Evolutionary conservation across 352 stramenopile species (phyloP), one percentile per base, ranked within the genome.

Genomic region (Sclerospora graminicola): DNA sequence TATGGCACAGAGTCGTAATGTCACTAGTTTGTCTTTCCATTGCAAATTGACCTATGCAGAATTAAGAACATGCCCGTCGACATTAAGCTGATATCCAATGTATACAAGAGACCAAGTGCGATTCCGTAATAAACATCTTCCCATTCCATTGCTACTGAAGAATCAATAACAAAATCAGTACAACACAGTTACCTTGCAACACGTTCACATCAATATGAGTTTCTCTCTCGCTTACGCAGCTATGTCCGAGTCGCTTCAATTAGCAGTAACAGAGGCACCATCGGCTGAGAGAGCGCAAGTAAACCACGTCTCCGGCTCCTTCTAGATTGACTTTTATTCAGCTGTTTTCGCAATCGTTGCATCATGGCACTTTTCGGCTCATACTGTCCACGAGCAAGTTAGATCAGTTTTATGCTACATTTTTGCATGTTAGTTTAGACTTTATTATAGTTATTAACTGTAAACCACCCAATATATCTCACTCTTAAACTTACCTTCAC

Each of bases 31-130:
- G 53, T 82, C 74, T 36, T 75, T 63, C 63, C 60, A 82, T 20
- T 67, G 50, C 41, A 82, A 1, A 34, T 42, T n/a, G 33, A 16
- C 38, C 65, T 70, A 21, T 87, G 72, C 45, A 85, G 67, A 11
- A 56, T 45, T 16, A 89, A 51, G 54, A 89, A 87, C 41, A 86
- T 51, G 37, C 43, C 55, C 0, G 69, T 84, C 26, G 63, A 68
- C 18, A 66, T 55, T 1, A 87, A 16, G 13, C 87, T 65, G 45
- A 90, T 77, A 2, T 43, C 38, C 19, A 82, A 37, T n/a, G 76
- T 89, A 28, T 82, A 61, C 30, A 89, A 34, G 20, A 87, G 75
- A 24, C 78, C 79, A 42, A 93, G 48, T 93, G 76, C 4, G 81
- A 79, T 0, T 79, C 81, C 1, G 90, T 57, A 40, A 89, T 45